These are phyloP conservation scores for Yarrowia phangngaensis DNA, from an alignment of 805 yeast genomes.

Conservation along the genomic window DNA sequence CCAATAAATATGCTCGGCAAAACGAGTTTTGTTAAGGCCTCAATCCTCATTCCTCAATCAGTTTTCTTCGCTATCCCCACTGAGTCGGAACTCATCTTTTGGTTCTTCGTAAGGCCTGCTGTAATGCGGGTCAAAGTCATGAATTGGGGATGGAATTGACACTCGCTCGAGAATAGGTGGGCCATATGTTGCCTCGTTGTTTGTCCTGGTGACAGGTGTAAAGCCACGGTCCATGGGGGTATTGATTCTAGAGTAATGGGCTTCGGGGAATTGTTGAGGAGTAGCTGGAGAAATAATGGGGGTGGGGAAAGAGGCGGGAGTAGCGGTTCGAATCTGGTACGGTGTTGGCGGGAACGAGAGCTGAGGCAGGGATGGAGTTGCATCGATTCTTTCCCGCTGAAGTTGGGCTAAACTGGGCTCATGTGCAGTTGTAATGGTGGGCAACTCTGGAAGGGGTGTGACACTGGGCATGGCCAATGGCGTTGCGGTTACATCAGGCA, in stretches of 20 bases:
- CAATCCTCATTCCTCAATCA: neutral
- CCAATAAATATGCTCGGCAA: slow-evolving; percentile 24
- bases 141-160: slow-evolving; percentile 13
- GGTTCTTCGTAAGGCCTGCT: slow-evolving; percentile 22
- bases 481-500: no score
- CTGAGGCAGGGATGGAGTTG: slow-evolving; percentile 15
- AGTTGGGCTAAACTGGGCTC: slow-evolving; percentile 13
- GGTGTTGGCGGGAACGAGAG: slow-evolving; percentile 17
- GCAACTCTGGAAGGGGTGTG: neutral
- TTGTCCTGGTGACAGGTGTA: slow-evolving; percentile 2
- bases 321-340: slow-evolving; percentile 17
- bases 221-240: slow-evolving; percentile 23
- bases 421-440: slow-evolving; percentile 14
- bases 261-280: slow-evolving; percentile 21
- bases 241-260: slow-evolving; percentile 1
- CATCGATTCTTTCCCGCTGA: slow-evolving; percentile 15
- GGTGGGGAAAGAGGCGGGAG: slow-evolving; percentile 19
- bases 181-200: slow-evolving; percentile 16
- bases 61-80: slow-evolving; percentile 12
- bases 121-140: slow-evolving; percentile 20
- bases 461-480: slow-evolving; percentile 19
- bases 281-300: slow-evolving; percentile 13
- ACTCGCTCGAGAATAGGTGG: slow-evolving; percentile 10
- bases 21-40: slow-evolving; percentile 1
- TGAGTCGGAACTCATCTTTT: slow-evolving; percentile 16